A percentile compares a stretch with the other conserved stretches of the same genome.
These are phyloP conservation scores for Withania somnifera DNA, from an alignment of 305 asterid genomes.

Conservation along the genomic window DNA sequence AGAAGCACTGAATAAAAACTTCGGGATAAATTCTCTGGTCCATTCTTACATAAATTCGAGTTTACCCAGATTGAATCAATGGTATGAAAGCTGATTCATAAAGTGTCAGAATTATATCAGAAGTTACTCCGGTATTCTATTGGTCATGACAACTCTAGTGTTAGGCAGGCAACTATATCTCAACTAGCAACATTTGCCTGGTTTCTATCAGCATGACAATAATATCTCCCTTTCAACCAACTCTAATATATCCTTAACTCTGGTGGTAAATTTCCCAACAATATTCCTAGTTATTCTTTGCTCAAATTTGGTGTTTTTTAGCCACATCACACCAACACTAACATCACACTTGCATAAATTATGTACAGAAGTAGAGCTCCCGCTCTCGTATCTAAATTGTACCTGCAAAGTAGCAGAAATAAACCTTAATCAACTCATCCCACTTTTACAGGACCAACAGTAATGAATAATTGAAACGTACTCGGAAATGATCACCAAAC, in stretches of 20 bases:
- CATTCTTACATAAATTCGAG: background rate
- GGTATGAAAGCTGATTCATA: background rate
- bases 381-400: constrained; percentile 43
- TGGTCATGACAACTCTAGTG: background rate
- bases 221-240: constrained; percentile 46
- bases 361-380: constrained; percentile 25
- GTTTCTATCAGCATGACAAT: constrained; percentile 22
- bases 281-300: constrained; percentile 52
- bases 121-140: background rate
- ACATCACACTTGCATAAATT: constrained; percentile 50
- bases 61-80: background rate
- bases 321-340: constrained; percentile 61
- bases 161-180: background rate
- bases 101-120: background rate
- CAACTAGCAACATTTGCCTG: background rate
- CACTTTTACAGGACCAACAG: background rate
- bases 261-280: constrained; percentile 32
- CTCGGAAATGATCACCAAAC: constrained; percentile 54
- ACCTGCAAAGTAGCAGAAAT: constrained; percentile 34
- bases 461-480: constrained; percentile 19
- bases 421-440: background rate
- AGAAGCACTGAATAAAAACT: background rate
- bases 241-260: constrained; percentile 49
- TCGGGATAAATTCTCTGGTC: background rate
- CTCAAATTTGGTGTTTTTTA: constrained; percentile 50